phyloP scores from a whole-genome alignment of 75 land plant genomes.

The Selaginella tamariscina region DNA sequence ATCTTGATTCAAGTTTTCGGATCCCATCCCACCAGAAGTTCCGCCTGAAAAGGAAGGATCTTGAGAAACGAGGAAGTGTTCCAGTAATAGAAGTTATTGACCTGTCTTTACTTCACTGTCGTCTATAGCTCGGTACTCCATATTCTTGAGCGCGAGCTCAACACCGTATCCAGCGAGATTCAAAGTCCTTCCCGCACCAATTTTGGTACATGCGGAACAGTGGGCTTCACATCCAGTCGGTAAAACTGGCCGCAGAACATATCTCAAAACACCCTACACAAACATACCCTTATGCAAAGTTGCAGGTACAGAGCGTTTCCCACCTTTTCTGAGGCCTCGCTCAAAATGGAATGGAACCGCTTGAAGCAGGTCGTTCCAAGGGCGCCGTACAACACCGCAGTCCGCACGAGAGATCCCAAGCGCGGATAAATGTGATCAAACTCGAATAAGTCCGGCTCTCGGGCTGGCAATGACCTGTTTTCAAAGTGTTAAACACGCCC shows the following conservation, averaged over 20 bases:
- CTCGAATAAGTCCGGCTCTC: conserved; percentile 75
- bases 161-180: conserved; percentile 93
- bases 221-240: conserved; percentile 51
- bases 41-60: not conserved
- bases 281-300: not conserved
- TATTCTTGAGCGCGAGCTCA: conserved; percentile 95
- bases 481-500: not conserved
- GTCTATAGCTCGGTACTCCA: conserved; percentile 99
- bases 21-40: conserved; percentile 51
- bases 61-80: not conserved
- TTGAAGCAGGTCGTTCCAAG: conserved; percentile 71
- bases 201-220: conserved; percentile 37
- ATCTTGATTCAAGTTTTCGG: conserved; percentile 78
- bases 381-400: conserved; percentile 79
- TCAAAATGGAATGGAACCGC: conserved; percentile 44
- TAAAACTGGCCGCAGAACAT: conserved; percentile 72
- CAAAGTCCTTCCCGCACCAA: conserved; percentile 46
- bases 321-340: conserved; percentile 54
- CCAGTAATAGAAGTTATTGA: too few species aligned
- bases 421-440: conserved; percentile 76
- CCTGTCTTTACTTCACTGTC: conserved; percentile 81
- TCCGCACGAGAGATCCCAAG: conserved; percentile 29
- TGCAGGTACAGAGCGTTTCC: conserved; percentile 13
- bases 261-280: conserved; percentile 56
- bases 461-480: conserved; percentile 4